Evolutionary conservation across 257 asterid species (phyloP), one percentile per base, ranked within the genome.

Genomic region (Echites panduratus): DNA sequence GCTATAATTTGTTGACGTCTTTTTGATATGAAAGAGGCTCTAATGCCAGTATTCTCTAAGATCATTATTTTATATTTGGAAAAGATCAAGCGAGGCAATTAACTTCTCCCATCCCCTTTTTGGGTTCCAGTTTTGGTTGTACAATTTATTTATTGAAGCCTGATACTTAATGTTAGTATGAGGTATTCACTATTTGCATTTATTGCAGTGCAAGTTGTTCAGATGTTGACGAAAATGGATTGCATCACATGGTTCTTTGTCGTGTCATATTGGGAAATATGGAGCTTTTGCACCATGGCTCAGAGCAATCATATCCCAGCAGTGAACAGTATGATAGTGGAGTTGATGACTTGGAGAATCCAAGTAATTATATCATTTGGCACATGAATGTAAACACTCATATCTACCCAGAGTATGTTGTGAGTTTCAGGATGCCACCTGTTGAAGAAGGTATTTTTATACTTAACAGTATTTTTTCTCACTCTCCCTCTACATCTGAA

Each of bases 311-410:
- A 67, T 71, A 72, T 61, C 83, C 75, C 4, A 76, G 78, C 52
- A 48, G 66, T 57, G 79, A 80, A 49, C 67, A 76, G n/a, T 74
- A 61, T 74, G 84, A 80, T 29, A 47, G 68, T 47, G 81, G 81
- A 43, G 84, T 73, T 64, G 84, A 80, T 71, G 70, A 77, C 73
- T 14, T 76, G 43, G 48, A 63, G 59, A 52, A 53, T 45, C 84
- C 84, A 52, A 77, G 70, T 27, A 72, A 64, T 24, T 80, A 76
- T 70, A 66, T 80, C 12, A 67, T 77, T 38, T 80, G 84, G 81
- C 71, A 68, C 27, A 69, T 66, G 75, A 70, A 74, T 56, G 12
- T 70, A 53, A 80, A 48, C 66, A 76, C 81, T 20, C 81, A 76
- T 27, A 70, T 80, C 57, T 80, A 50, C 68, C 81, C 84, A 19